phyloP scores from a whole-genome alignment of 257 asterid species.

The Nicotiana attenuata region DNA sequence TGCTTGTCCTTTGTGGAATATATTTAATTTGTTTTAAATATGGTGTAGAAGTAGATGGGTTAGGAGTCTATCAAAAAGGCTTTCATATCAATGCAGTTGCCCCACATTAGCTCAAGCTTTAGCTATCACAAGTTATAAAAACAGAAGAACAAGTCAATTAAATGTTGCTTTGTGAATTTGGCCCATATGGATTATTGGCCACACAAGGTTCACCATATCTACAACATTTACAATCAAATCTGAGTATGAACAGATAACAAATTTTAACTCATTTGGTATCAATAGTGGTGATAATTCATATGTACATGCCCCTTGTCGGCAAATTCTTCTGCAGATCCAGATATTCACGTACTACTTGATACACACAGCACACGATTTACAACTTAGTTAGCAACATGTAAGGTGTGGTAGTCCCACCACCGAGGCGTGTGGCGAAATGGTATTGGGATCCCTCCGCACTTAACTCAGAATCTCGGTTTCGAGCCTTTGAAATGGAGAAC shows the following conservation, averaged over 20 bases:
- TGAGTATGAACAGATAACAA: conserved; percentile 16
- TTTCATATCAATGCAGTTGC: not conserved
- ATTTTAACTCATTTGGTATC: conserved; percentile 9
- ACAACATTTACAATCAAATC: conserved; percentile 18
- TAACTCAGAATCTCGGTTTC: not conserved
- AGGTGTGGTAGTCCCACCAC: not conserved
- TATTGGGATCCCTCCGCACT: not conserved
- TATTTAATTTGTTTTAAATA: conserved; percentile 5
- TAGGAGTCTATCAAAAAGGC: conserved; percentile 20
- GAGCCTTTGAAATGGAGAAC: not conserved
- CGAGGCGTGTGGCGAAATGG: not conserved
- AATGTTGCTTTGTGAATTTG: conserved; percentile 17
- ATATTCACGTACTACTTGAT: not conserved
- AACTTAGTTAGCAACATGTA: not conserved
- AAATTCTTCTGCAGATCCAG: not conserved
- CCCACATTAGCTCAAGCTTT: conserved; percentile 8
- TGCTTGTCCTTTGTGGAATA: not conserved
- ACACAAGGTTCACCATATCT: conserved; percentile 18
- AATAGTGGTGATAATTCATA: conserved; percentile 11
- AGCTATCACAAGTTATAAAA: conserved; percentile 6
- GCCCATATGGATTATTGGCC: conserved; percentile 24
- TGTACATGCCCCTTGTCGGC: conserved; percentile 9
- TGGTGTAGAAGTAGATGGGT: conserved; percentile 1
- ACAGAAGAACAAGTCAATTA: conserved; percentile 1
- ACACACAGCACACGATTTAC: not conserved